Base-by-base conservation (phyloP, 1,284 basidiomycete genomes). In the Pyrrhoderma noxium region DNA sequence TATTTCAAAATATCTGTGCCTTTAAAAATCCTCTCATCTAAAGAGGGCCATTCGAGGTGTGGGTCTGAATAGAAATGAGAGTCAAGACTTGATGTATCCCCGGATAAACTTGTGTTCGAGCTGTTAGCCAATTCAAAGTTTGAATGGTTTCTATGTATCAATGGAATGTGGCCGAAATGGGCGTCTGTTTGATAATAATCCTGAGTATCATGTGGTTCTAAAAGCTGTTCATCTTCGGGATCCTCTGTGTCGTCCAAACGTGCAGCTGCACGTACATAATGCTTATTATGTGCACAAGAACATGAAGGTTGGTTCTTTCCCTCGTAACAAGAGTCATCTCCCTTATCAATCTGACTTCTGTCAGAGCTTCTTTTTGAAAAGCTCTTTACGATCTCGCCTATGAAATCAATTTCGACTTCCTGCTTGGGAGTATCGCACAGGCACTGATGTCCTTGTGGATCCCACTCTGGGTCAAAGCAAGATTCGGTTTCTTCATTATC, bases 221-320 rank as follows among this genome's bases (percentile, higher is more conserved):
- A n/a, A 11, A 13, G 34, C 11, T 37, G 18, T 7, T 50, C 39
- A 1, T 38, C 49, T 14, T 50, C 19, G 34, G 25, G 19, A 14
- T n/a, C 45, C 14, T n/a, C 25, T 9, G 4, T 35, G 2, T 38
- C 31, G n/a, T 2, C 5, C 27, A 31, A 11, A 31, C 11, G 5
- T 7, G n/a, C 16, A n/a, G 44, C 11, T 3, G 41, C n/a, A 8
- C 49, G 41, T 21, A 50, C 40, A 35, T 25, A 44, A 36, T 50
- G 40, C 23, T 27, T 43, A 8, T 23, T 8, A 19, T 45, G 49
- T 1, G 41, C 49, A 31, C 49, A 51, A 9, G 35, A 31, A 35
- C 36, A 39, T 9, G 37, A 1, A 5, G 18, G 45, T 31, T 5
- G 5, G 11, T 11, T 31, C 27, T 31, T 31, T 5, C 11, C 27